Percentiles rank a stretch among this genome's conserved stretches.
Evolutionary conservation across 257 asterid species (phyloP).

Genomic region (Nicotiana otophora): DNA sequence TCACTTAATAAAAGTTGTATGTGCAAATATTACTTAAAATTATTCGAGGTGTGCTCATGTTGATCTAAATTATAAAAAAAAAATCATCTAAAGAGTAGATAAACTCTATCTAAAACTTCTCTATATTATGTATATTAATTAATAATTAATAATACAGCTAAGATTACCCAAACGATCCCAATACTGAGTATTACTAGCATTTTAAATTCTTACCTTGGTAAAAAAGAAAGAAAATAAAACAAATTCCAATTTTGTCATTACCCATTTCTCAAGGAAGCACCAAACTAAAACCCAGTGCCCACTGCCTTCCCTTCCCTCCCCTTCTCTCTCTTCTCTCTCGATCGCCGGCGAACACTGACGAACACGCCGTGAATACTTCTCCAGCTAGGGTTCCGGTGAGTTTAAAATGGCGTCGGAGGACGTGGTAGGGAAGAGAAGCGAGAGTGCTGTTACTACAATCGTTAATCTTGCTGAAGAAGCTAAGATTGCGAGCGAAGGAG

Average conservation of each 20-base stretch:
- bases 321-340: neutral
- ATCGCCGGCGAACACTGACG: neutral
- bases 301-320: neutral
- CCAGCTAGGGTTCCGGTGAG: slow-evolving; percentile 4
- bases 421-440: slow-evolving; percentile 58
- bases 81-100: too few relatives aligned
- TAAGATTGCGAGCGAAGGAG: slow-evolving; percentile 80
- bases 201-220: too few relatives aligned
- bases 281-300: neutral
- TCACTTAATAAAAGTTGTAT: too few relatives aligned
- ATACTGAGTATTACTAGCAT: too few relatives aligned
- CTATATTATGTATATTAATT: too few relatives aligned
- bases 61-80: too few relatives aligned
- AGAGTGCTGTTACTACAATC: slow-evolving; percentile 79
- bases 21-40: too few relatives aligned
- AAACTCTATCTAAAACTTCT: too few relatives aligned
- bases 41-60: too few relatives aligned
- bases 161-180: too few relatives aligned
- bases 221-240: neutral
- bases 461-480: slow-evolving; percentile 92
- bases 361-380: neutral
- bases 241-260: neutral
- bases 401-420: slow-evolving; percentile 85
- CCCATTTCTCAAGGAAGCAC: slow-evolving; percentile 1
- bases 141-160: too few relatives aligned